A percentile compares a stretch with the other conserved stretches of the same genome.
Conservation (phyloP, 257 asterid genomes). For the Euphrasia confusa region DNA sequence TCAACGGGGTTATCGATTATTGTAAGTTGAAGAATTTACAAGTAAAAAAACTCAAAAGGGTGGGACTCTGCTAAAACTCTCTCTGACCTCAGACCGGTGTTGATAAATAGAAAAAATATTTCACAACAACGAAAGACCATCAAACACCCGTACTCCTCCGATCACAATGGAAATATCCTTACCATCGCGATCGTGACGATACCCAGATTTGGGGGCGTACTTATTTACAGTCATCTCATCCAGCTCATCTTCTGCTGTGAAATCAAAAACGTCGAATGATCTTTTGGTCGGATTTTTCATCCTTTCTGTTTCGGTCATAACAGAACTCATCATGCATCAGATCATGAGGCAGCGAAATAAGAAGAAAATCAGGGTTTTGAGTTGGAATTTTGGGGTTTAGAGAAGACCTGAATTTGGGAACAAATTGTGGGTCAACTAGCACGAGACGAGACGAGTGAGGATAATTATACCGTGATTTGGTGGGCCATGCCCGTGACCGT, state of each 20-base stretch:
- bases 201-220: constrained; percentile 19
- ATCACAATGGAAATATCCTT: constrained; percentile 19
- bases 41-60: neutral
- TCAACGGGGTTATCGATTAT: neutral
- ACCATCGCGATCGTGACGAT: constrained; percentile 14
- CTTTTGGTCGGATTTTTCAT: constrained; percentile 32
- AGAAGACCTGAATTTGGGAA: constrained; percentile 7
- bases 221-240: constrained; percentile 18
- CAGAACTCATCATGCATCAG: neutral
- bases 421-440: constrained; percentile 1
- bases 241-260: constrained; percentile 34
- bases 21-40: constrained; percentile 3
- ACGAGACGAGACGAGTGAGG: constrained; percentile 8
- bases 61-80: neutral
- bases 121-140: too few relatives aligned
- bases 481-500: neutral
- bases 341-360: constrained; percentile 10
- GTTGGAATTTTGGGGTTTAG: constrained; percentile 19
- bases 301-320: constrained; percentile 23
- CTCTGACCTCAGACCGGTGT: constrained; percentile 3
- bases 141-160: constrained; percentile 3
- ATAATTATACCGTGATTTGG: neutral
- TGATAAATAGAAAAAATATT: neutral
- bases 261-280: constrained; percentile 37
- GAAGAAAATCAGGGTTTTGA: constrained; percentile 8